Percentiles rank a stretch among this genome's conserved stretches.
Conservation (phyloP, 257 asterid genomes). For the Nicotiana otophora region DNA sequence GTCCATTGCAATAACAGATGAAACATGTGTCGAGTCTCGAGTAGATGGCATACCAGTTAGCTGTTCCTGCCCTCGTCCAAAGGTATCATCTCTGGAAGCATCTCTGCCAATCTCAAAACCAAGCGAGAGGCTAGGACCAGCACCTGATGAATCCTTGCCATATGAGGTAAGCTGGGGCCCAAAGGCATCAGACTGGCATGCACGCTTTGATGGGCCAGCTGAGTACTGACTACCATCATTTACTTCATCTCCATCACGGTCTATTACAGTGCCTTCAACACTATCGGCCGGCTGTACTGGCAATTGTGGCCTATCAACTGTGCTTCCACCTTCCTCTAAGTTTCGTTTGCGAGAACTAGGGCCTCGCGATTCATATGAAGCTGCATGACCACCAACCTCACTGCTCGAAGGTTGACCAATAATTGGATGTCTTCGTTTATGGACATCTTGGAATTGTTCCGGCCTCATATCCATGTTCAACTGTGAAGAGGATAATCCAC, state of each 20-base stretch:
- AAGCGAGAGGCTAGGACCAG: conserved; percentile 83
- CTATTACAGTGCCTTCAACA: conserved; percentile 95
- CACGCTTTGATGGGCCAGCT: conserved; percentile 87
- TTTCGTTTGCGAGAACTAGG: conserved; percentile 92
- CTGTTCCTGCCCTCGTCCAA: conserved; percentile 54
- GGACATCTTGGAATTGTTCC: conserved; percentile 49
- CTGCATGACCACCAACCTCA: conserved; percentile 95
- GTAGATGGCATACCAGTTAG: conserved; percentile 49
- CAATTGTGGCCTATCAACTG: conserved; percentile 78
- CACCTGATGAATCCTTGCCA: conserved; percentile 62
- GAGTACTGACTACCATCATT: conserved; percentile 77
- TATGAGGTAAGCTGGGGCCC: conserved; percentile 39
- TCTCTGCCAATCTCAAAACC: conserved; percentile 58
- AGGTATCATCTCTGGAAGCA: conserved; percentile 46
- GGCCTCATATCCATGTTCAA: conserved; percentile 41
- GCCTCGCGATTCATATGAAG: conserved; percentile 92
- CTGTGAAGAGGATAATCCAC: conserved; percentile 72
- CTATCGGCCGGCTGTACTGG: conserved; percentile 79
- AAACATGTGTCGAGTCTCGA: conserved; percentile 68
- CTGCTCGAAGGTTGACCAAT: conserved; percentile 88
- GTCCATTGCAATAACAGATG: conserved; percentile 98
- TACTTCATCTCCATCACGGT: conserved; percentile 96
- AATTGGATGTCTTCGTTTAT: conserved; percentile 50
- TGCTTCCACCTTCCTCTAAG: conserved; percentile 98
- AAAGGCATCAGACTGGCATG: conserved; percentile 48